Base-by-base conservation (phyloP, 2,329 filamentous ascomycete species). In the Colletotrichum lindemuthianum region DNA sequence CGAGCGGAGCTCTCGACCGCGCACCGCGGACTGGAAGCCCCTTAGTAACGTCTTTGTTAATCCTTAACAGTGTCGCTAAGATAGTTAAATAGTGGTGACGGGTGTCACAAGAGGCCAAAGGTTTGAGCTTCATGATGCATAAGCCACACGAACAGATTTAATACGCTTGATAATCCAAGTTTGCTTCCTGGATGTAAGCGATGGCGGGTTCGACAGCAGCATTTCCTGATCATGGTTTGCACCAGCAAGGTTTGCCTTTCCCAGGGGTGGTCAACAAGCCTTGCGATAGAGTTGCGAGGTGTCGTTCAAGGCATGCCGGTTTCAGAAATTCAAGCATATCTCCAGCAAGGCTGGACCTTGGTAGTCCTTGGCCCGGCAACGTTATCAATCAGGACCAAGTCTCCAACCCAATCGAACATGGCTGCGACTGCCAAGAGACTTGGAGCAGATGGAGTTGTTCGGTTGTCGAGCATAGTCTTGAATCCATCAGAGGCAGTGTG, bases 271-370 rank as follows among this genome's bases (percentile, higher is more conserved):
- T 40, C 6, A 8, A 11, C 4, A 12, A 24, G 34, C 9, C 16
- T 12, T 12, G 8, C 43, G 32, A 47, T 47, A 51, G 49, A 64
- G 33, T 64, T 43, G 37, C 44, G 24, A 16, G n/a, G 13, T 52
- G 60, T 37, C 43, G 32, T 41, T 36, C 36, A 54, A 5, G n/a
- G 15, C 13, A 36, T 59, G 11, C 40, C 33, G n/a, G 49, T 50
- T 48, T 44, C 57, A 54, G 32, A 32, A 64, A 49, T 60, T 60
- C 60, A 64, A 64, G 60, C 60, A 64, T 60, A 64, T 49, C n/a
- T 43, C 4, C 7, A 40, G 6, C 49, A 41, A 44, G 60, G 60
- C 49, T 53, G 3, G 12, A 3, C 60, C 60, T 36, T 60, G 56
- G 36, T 36, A 2, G 24, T 24, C 24, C 24, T 24, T 24, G 24